Conservation (phyloP, 352 stramenopile species). For the Phytophthora meadii region DNA sequence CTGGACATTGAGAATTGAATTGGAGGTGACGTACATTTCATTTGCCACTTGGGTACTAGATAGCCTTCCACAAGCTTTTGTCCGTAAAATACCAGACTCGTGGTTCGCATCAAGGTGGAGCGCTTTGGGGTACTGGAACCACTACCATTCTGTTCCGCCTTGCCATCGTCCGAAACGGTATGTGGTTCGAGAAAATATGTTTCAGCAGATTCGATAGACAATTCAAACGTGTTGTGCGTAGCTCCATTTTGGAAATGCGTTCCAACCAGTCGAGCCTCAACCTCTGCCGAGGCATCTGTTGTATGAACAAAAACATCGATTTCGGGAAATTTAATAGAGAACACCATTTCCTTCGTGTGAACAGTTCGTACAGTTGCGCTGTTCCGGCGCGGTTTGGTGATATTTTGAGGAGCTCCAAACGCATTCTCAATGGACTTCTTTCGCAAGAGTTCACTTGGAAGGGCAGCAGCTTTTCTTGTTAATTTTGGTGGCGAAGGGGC, state of each 20-base stretch:
- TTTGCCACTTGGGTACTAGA: constrained; percentile 58
- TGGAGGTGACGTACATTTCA: constrained; percentile 71
- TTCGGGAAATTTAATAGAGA: constrained; percentile 63
- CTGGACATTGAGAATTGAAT: constrained; percentile 79
- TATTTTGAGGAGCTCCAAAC: constrained; percentile 17
- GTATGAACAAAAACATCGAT: constrained; percentile 73
- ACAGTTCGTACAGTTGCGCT: constrained; percentile 7
- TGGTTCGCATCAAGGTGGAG: constrained; percentile 68
- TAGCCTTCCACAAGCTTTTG: constrained; percentile 54
- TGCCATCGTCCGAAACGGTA: neutral
- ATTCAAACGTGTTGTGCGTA: constrained; percentile 58
- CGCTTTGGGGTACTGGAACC: constrained; percentile 38
- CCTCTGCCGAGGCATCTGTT: constrained; percentile 66
- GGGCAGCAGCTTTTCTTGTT: constrained; percentile 14
- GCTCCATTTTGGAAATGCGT: constrained; percentile 62
- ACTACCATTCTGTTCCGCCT: neutral
- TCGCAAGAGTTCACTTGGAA: constrained; percentile 24
- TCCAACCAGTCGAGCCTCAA: constrained; percentile 63
- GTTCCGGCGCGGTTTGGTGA: constrained; percentile 13
- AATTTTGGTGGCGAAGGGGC: constrained; percentile 13
- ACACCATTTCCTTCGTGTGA: constrained; percentile 43
- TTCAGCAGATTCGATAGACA: constrained; percentile 63
- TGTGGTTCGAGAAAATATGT: constrained; percentile 67
- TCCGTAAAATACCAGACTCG: constrained; percentile 66
- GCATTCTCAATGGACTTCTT: constrained; percentile 26